Base-by-base conservation (phyloP, 768 basidiomycete species). In the Suillus clintonianus region DNA sequence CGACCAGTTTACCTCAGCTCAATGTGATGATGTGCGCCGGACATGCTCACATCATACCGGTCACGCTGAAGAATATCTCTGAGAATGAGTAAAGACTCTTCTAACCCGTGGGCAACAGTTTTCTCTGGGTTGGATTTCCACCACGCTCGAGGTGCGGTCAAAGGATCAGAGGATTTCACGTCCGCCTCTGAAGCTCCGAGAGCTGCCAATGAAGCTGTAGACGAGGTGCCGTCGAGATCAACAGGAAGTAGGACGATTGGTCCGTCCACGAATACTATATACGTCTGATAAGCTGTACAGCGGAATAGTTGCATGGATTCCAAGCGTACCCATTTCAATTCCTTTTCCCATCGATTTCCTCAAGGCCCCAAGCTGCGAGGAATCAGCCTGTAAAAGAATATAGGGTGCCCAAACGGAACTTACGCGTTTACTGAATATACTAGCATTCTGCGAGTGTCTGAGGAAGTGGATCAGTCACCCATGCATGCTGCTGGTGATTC, bases 391-490 rank as follows among this genome's bases (percentile, higher is more conserved):
- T 51, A 22, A 50, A 27, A 53, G 22, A 30, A 41, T 6, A 30
- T 58, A 37, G 47, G 60, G 14, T 17, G 27, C 36, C 61, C 39
- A 14, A 43, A 41, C 53, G 54, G 57, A 3, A 62, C 85, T 74
- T 64, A 91, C 91, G 69, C 89, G 81, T 78, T 89, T 92, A 74
- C 83, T 88, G 73, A 91, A 89, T 62, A 90, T 83, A 32, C 64
- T 77, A 9, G 83, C 89, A 68, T 90, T 93, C 74, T 92, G 91
- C 11, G 89, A 83, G 69, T 86, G 89, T n/a, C 90, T 90, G 64
- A 32, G 62, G 32, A 36, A 55, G 36, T 45, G 62, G 30, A 61
- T 51, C 55, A 47, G 48, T 53, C 54, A 62, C 27, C 55, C 65
- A 58, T 67, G 56, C 27, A 22, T n/a, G 48, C 47, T 2, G 17